Percentiles rank a stretch among this genome's conserved stretches.
These are phyloP conservation scores for Toxicodendron radicans DNA, from an alignment of 345 rosid genomes.

Conservation along the genomic window DNA sequence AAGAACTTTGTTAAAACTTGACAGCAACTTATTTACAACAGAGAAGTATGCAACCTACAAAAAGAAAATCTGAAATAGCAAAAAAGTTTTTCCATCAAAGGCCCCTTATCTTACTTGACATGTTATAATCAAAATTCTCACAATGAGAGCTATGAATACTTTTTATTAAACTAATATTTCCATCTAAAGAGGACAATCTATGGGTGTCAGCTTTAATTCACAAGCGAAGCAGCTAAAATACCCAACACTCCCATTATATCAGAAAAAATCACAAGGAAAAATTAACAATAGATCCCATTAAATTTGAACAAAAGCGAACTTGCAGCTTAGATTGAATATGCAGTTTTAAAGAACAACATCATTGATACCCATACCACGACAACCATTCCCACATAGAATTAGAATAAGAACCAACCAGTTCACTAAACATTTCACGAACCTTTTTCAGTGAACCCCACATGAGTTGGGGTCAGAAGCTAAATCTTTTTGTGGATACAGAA, in stretches of 20 bases:
- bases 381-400: background rate
- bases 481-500: slow-evolving; percentile 18
- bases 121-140: background rate
- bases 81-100: background rate
- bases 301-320: slow-evolving; percentile 13
- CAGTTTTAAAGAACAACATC: slow-evolving; percentile 7
- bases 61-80: background rate
- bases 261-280: background rate
- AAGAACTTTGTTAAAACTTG: background rate
- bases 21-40: background rate
- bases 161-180: background rate
- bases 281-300: slow-evolving; percentile 3
- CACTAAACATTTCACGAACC: background rate
- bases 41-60: slow-evolving; percentile 8
- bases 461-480: slow-evolving; percentile 8
- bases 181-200: background rate
- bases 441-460: slow-evolving; percentile 16
- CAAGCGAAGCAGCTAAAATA: slow-evolving; percentile 12
- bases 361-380: background rate
- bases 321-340: slow-evolving; percentile 4
- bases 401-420: background rate
- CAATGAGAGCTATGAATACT: background rate
- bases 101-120: slow-evolving; percentile 10
- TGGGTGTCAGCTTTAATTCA: slow-evolving; percentile 8
- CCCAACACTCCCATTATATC: background rate